Evolutionary conservation across 805 yeast genomes (phyloP), one percentile per base, ranked within the genome.

Genomic region (Metschnikowia bowlesiae): DNA sequence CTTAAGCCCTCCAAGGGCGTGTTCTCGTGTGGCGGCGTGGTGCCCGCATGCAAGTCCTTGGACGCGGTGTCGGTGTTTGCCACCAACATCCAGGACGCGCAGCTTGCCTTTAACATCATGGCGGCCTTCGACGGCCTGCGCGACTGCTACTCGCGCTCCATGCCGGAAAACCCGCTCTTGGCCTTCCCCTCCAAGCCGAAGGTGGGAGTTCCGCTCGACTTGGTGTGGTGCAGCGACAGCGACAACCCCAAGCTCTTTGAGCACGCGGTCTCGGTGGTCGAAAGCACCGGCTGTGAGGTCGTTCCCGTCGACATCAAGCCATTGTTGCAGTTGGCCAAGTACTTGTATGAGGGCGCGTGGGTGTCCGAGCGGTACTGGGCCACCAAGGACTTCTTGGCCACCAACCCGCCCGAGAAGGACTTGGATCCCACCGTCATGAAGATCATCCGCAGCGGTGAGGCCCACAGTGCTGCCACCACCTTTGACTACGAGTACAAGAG

Each of bases 301-400:
- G 76, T 80, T 22, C 71, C 82, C 9, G 66, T 84, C 39, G 91
- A 89, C 68, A 91, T 92, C 65, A 67, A 84, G 14, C 87, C 90
- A 4, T 73, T 92, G 38, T 73, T 88, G 53, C 87, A 86, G 35
- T 75, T 92, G 50, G 99, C 98, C 14, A 81, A 81, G 59, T 87
- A 94, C 63, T 76, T 92, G 35, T 92, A 92, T 65, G 97, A 92
- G 63, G 99, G 99, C 51, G 87, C 98, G n/a, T 92, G 99, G 99
- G 98, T 92, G 9, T 89, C 95, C 26, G 99, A 92, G 72, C 81
- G 99, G 59, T 90, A 83, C 70, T 83, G 89, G 54, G 97, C 97
- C 28, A 80, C 83, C 35, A 79, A 81, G 58, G 88, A 85, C 39
- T 87, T 86, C 58, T 76, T 88, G 50, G 80, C 80, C 30, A 75